These are phyloP conservation scores for Erythrobasidium yunnanense DNA, from an alignment of 768 basidiomycete genomes.

Conservation along the genomic window DNA sequence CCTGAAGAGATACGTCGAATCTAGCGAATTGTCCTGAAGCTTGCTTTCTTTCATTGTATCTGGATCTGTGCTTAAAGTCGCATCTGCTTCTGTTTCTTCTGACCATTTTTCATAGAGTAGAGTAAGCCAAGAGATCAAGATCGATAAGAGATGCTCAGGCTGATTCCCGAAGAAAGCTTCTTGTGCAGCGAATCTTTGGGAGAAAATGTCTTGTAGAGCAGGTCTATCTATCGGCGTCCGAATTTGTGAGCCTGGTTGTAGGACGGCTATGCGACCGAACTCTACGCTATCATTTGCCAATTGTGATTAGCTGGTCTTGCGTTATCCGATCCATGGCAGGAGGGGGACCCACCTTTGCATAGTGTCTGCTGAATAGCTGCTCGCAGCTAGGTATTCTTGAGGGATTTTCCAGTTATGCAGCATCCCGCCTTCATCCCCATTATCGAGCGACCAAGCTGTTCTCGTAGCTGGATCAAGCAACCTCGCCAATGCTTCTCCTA, in stretches of 20 bases:
- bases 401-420: slow-evolving; percentile 2
- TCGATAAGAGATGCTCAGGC: not conserved
- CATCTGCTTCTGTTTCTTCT: too few species aligned
- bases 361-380: not conserved
- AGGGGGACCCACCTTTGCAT: not conserved
- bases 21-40: too few species aligned
- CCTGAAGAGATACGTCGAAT: too few species aligned
- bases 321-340: too few species aligned
- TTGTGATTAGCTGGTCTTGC: too few species aligned
- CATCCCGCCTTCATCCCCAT: not conserved
- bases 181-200: not conserved
- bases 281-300: not conserved
- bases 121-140: too few species aligned
- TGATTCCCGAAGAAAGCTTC: not conserved
- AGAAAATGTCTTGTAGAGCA: not conserved
- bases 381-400: not conserved
- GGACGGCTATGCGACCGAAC: not conserved
- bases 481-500: not conserved
- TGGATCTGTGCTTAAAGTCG: too few species aligned
- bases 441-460: not conserved
- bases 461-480: not conserved
- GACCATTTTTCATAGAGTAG: too few species aligned
- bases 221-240: not conserved
- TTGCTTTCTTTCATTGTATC: too few species aligned
- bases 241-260: not conserved